Base-by-base conservation (phyloP, 2,329 filamentous ascomycete genomes). In the Hymenoscyphus scutula region DNA sequence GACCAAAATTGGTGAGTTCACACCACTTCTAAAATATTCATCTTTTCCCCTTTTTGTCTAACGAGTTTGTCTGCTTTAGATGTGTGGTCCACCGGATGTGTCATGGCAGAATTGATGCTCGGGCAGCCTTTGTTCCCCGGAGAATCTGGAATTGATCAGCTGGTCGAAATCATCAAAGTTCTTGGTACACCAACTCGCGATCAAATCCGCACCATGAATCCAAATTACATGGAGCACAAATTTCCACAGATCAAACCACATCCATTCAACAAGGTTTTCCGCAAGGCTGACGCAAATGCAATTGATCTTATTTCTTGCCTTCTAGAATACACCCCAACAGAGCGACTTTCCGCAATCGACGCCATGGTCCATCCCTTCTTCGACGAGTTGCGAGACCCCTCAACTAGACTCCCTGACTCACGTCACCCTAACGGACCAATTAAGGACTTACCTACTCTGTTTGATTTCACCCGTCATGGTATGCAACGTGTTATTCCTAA, bases 161-260 rank as follows among this genome's bases (percentile, higher is more conserved):
- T 99, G 56, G 95, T 99, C 54, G 95, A 99, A 79, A 99, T 99
- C 76, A 99, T 99, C 84, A 99, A 99, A 81, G 94, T 99, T 59
- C 82, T 99, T 65, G 95, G 95, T 64, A 99, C 95, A 19, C 95
- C 95, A 19, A 98, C 95, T 38, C 86, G 95, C 68, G 95, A 99
- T 77, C 95, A 99, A 78, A 99, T 99, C 74, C 91, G 95, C 71
- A 99, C 95, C 69, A 99, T 99, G 95, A 99, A 99, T 79, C 95
- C 95, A 64, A 99, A 99, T 79, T 99, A 99, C 79, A 99, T 99
- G 95, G 95, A 99, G 81, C 95, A 99, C 82, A 98, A 98, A 81
- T 99, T 99, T 79, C 95, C 95, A 56, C 95, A 99, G 78, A 99
- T 99, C 82, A 99, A 99, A 82, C 95, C 95, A 63, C 95, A 99